Conservation (phyloP, 2,329 filamentous ascomycete species). For the Colletotrichum sansevieriae region DNA sequence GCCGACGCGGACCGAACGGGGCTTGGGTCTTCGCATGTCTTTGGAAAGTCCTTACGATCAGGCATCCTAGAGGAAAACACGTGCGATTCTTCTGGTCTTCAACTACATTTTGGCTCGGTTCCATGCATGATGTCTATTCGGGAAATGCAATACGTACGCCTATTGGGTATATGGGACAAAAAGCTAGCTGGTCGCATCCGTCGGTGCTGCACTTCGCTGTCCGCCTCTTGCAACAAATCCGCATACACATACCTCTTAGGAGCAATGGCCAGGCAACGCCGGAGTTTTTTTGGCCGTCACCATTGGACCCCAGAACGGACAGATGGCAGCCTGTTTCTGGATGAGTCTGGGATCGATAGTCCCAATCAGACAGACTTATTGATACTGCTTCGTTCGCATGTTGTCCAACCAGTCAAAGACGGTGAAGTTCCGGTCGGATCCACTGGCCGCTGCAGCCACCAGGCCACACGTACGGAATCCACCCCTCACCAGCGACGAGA, state of each 20-base stretch:
- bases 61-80: conserved; percentile 3
- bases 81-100: conserved; percentile 8
- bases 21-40: conserved; percentile 1
- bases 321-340: conserved; percentile 63
- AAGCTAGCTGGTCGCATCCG: conserved; percentile 30
- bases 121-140: conserved; percentile 33
- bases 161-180: conserved; percentile 27
- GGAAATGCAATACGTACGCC: conserved; percentile 12
- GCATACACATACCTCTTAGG: conserved; percentile 39
- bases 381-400: conserved; percentile 27
- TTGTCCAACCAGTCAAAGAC: conserved; percentile 31
- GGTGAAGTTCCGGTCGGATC: conserved; percentile 25
- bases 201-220: conserved; percentile 18
- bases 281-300: conserved; percentile 46
- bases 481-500: conserved; percentile 29
- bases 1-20: conserved; percentile 15
- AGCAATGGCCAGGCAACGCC: conserved; percentile 35
- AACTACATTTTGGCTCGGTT: not conserved
- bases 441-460: conserved; percentile 37
- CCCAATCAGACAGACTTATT: conserved; percentile 30
- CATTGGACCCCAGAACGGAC: conserved; percentile 55
- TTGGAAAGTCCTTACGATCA: conserved; percentile 4
- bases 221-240: conserved; percentile 24
- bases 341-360: conserved; percentile 46
- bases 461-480: conserved; percentile 31